These are phyloP conservation scores for Tilletia setariae DNA, from an alignment of 1,284 basidiomycete genomes.

Conservation along the genomic window DNA sequence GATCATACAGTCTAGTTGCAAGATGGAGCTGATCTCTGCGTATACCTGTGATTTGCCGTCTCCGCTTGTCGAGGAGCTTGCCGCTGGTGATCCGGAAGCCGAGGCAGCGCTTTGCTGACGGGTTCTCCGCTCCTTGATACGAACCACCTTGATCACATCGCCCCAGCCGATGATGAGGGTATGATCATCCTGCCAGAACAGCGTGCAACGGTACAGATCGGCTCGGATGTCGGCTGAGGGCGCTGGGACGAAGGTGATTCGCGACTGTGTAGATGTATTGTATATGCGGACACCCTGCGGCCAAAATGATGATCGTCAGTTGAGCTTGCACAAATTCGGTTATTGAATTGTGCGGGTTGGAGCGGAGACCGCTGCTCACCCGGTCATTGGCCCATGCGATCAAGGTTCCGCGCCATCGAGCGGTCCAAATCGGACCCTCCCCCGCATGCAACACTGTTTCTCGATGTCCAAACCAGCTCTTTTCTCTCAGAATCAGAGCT, in stretches of 20 bases:
- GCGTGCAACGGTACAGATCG: slow-evolving; percentile 85
- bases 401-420: slow-evolving; percentile 77
- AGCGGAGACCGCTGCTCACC: slow-evolving; percentile 55
- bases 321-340: no score
- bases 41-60: slow-evolving; percentile 27
- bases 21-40: slow-evolving; percentile 84
- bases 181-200: slow-evolving; percentile 82
- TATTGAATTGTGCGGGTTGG: no score
- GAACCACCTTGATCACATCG: slow-evolving; percentile 83
- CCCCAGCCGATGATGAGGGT: slow-evolving; percentile 93
- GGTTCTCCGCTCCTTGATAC: slow-evolving; percentile 27
- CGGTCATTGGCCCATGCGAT: slow-evolving; percentile 96
- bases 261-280: slow-evolving; percentile 73
- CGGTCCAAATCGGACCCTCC: slow-evolving; percentile 92
- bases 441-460: slow-evolving; percentile 80
- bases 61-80: neutral
- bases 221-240: slow-evolving; percentile 76
- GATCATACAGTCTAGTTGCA: slow-evolving; percentile 93
- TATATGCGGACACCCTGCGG: slow-evolving; percentile 86
- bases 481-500: slow-evolving; percentile 78
- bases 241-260: slow-evolving; percentile 83
- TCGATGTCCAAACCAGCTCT: slow-evolving; percentile 93
- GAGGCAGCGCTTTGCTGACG: neutral
- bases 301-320: neutral
- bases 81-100: no score